Percentiles rank a stretch among this genome's conserved stretches.
Conservation (phyloP, 129 eudicot genomes). For the Arctium lappa region DNA sequence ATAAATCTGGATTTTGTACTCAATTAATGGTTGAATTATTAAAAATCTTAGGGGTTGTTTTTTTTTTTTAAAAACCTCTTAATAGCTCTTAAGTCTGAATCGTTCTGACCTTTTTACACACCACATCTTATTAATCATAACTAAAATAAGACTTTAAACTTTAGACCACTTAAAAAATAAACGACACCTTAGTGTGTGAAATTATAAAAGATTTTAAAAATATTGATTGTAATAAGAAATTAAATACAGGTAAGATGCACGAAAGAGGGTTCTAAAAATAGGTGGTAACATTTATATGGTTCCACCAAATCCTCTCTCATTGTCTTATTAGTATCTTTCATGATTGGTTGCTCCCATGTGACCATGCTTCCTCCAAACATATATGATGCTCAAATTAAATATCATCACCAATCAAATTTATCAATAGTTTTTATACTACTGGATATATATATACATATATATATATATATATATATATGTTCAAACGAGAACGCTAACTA, state of each 20-base stretch:
- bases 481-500: too few species aligned
- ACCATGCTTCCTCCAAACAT: constrained; percentile 50
- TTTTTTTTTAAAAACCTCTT: too few species aligned
- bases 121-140: too few species aligned
- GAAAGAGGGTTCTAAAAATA: constrained; percentile 29
- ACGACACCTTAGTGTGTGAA: neutral
- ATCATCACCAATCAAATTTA: neutral
- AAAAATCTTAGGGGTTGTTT: too few species aligned
- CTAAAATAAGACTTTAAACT: too few species aligned
- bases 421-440: neutral
- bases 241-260: constrained; percentile 7
- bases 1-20: neutral
- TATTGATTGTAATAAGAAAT: neutral
- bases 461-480: too few species aligned
- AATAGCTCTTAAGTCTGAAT: too few species aligned
- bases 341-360: constrained; percentile 69
- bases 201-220: neutral
- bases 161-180: too few species aligned
- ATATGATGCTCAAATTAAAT: constrained; percentile 17
- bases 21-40: neutral
- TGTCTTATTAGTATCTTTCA: constrained; percentile 55
- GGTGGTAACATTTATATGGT: constrained; percentile 60
- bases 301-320: constrained; percentile 61
- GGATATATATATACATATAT: too few species aligned
- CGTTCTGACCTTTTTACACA: too few species aligned